Evolutionary conservation across 305 asterid genomes (phyloP), one percentile per base, ranked within the genome.

Genomic region (Salvia sclarea): DNA sequence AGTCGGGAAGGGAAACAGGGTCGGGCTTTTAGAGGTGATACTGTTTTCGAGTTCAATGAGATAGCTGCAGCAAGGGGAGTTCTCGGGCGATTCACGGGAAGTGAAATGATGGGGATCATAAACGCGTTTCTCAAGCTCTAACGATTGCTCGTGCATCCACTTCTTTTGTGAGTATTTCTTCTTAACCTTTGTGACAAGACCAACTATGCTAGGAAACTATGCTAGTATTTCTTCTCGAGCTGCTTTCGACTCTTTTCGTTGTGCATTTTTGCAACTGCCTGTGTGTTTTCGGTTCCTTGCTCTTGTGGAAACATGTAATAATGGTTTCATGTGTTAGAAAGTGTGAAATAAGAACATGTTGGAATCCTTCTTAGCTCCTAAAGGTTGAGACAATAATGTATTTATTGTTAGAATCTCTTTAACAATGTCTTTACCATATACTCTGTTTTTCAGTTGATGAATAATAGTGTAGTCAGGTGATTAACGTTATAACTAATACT

Each of bases 101-200:
- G 91, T 67, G 96, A 93, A 78, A 88, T 93, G 97, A 93, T 93
- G 97, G 92, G 85, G 67, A 79, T 93, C 70, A 87, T 93, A 35
- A 93, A 84, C 77, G 76, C 83, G 2, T 88, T 74, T 82, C 78
- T 90, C 35, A 79, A 80, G 64, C 79, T 86, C 28, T 73, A 73
- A 71, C 21, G 3, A n/a, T 66, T 66, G 59, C 43, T 31, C 52
- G 63, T 43, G 59, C 30, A 60, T 59, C 20, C 24, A 57, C 45
- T 57, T 9, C 5, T 30, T 18, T 12, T 11, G 24, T 12, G 13
- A 18, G 14, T 49, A 25, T n/a, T n/a, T 30, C 41, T 30, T 18
- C 37, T 35, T n/a, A n/a, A 5, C 10, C 28, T 1, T 52, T 24
- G 52, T 41, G 10, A 40, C 17, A 60, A 38, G 33, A 18, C 11